These are phyloP conservation scores for Ogataea pilisensis DNA, from an alignment of 805 yeast genomes.

Conservation along the genomic window DNA sequence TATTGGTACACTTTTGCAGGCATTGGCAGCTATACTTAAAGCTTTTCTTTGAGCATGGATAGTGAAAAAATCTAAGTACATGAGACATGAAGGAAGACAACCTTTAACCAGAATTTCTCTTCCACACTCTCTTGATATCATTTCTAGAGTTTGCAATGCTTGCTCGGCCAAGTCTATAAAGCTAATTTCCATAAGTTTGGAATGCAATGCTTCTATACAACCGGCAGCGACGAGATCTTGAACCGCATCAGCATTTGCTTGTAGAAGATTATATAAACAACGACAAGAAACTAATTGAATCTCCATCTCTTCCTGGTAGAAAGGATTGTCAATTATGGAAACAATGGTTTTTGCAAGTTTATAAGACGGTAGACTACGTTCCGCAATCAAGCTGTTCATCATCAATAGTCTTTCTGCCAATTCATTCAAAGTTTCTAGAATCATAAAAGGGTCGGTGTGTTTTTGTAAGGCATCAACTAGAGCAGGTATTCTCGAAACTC, in stretches of 20 bases:
- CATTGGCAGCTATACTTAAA: conserved; percentile 63
- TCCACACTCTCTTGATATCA: conserved; percentile 55
- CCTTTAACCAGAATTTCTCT: conserved; percentile 51
- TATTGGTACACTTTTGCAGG: conserved; percentile 47
- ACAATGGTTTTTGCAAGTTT: conserved; percentile 53
- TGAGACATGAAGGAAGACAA: conserved; percentile 61
- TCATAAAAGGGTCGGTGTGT: conserved; percentile 54
- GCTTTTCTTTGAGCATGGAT: conserved; percentile 86
- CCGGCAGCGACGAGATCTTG: conserved; percentile 60
- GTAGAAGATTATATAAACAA: conserved; percentile 76
- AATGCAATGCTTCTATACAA: conserved; percentile 61
- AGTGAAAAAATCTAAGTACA: conserved; percentile 82
- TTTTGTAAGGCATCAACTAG: conserved; percentile 37
- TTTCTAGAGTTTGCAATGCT: conserved; percentile 70
- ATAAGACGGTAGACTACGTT: conserved; percentile 58
- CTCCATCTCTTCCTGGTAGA: conserved; percentile 62
- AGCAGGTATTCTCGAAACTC: conserved; percentile 18
- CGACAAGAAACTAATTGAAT: conserved; percentile 81
- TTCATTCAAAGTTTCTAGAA: conserved; percentile 63
- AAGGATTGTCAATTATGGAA: conserved; percentile 52
- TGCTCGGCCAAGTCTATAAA: conserved; percentile 93
- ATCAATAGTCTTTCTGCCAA: conserved; percentile 60
- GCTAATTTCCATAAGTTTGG: conserved; percentile 66
- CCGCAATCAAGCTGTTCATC: conserved; percentile 60
- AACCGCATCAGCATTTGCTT: conserved; percentile 63